Base-by-base conservation (phyloP, 495 filamentous ascomycete species). In the Penicillium ucsense region DNA sequence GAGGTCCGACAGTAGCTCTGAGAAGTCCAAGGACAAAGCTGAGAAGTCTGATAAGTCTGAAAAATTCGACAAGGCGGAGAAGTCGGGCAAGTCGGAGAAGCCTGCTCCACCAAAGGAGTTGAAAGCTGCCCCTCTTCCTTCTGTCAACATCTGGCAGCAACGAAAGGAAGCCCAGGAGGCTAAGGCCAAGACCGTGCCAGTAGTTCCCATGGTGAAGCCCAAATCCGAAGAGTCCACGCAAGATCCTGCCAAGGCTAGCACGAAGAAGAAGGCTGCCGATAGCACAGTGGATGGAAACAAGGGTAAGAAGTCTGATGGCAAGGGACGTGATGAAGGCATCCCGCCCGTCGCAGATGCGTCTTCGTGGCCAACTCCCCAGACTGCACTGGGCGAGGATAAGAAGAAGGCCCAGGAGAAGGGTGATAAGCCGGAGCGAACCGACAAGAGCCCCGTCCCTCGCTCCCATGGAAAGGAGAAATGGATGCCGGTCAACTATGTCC, bases 341-440 rank as follows among this genome's bases (percentile, higher is more conserved):
- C 72, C 76, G 41, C 72, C 75, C 4, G 84, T 85, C 34, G 85
- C 78, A 43, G 88, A 94, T 65, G 73, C 84, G 35, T 71, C 77
- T 31, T 81, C 81, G 31, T 98, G 92, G 92, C 92, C 92, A 12
- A 95, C 92, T 6, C 89, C 89, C 2, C 84, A 95, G 46, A 82
- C 76, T 38, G 87, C 85, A 3, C 75, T 85, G 32, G 81, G 81
- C 35, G 80, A 84, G 49, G 83, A 85, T 50, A 83, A 83, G 68
- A 86, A 81, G 55, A 86, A 87, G 57, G 48, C 68, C 5, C 79
- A 84, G 31, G 77, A 79, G 37, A 75, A 81, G 59, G 60, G 61
- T 3, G 85, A 88, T 31, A 89, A 83, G 57, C 66, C 78, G 5
- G 79, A 83, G 35, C 84, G 82, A 50, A 78, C 86, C 9, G 81